Percentiles rank a stretch among this genome's conserved stretches.
Evolutionary conservation across 2,329 filamentous ascomycete genomes (phyloP).

Genomic region (Pseudogymnoascus sp.): DNA sequence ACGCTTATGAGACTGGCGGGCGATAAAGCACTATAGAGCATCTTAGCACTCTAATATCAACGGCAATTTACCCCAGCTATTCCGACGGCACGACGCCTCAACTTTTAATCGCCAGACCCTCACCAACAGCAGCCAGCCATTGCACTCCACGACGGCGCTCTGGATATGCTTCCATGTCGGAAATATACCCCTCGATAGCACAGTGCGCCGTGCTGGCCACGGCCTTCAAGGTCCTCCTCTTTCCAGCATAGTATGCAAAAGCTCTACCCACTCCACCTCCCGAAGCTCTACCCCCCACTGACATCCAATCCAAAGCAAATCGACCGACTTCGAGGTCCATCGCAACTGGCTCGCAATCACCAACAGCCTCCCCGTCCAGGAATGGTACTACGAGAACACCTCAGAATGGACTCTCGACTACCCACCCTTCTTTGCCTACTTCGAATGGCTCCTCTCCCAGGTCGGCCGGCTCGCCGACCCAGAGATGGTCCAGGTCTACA

Average conservation of each 20-base stretch:
- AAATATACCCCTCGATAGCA: constrained; percentile 75
- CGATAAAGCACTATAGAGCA: not conserved
- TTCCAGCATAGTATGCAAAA: constrained; percentile 75
- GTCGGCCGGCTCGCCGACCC: constrained; percentile 68
- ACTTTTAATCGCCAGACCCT: not conserved
- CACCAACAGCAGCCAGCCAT: not conserved
- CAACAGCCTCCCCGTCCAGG: constrained; percentile 71
- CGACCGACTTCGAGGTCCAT: constrained; percentile 97
- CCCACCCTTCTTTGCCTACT: constrained; percentile 94
- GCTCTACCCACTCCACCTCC: not conserved
- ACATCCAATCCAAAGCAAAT: constrained; percentile 59
- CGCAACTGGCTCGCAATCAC: constrained; percentile 98
- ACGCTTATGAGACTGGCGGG: not conserved
- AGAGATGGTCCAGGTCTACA: constrained; percentile 71
- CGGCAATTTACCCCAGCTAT: not conserved
- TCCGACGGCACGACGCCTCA: not conserved
- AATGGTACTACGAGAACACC: constrained; percentile 96
- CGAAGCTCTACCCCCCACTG: not conserved
- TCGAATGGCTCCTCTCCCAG: constrained; percentile 88
- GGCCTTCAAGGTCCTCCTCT: constrained; percentile 83
- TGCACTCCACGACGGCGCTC: not conserved
- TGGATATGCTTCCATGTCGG: constrained; percentile 52
- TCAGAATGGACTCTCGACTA: constrained; percentile 99
- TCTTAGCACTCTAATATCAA: not conserved
- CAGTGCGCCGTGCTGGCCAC: constrained; percentile 82